A percentile compares a stretch with the other conserved stretches of the same genome.
Evolutionary conservation across 305 asterid genomes (phyloP).

Genomic region (Ajuga reptans): DNA sequence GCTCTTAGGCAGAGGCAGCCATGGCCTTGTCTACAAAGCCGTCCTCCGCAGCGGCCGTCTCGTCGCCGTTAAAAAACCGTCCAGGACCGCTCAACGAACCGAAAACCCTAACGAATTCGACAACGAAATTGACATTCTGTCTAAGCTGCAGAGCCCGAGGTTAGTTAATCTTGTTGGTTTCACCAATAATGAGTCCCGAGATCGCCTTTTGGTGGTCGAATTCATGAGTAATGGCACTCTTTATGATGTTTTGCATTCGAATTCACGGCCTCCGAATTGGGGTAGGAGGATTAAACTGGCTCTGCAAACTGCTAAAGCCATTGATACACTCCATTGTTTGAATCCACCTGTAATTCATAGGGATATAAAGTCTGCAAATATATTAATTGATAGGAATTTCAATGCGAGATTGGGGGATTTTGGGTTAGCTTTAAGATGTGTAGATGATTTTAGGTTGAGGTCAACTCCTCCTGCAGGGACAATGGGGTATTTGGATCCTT

Average conservation of each 20-base stretch:
- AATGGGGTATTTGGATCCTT: slow-evolving; percentile 85
- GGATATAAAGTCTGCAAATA: slow-evolving; percentile 81
- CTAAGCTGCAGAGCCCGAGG: slow-evolving; percentile 56
- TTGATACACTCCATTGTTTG: slow-evolving; percentile 54
- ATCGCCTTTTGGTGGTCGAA: slow-evolving; percentile 70
- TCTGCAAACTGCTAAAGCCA: slow-evolving; percentile 65
- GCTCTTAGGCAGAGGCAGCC: slow-evolving; percentile 72
- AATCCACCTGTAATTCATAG: slow-evolving; percentile 68
- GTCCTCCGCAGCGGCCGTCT: slow-evolving; percentile 56
- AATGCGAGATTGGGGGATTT: slow-evolving; percentile 87
- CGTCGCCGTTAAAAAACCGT: slow-evolving; percentile 66
- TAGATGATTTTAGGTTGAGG: slow-evolving; percentile 50
- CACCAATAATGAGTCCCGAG: slow-evolving; percentile 33
- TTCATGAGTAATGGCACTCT: slow-evolving; percentile 83
- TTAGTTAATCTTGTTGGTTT: slow-evolving; percentile 78
- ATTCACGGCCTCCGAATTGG: slow-evolving; percentile 60
- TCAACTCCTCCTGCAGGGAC: slow-evolving; percentile 95
- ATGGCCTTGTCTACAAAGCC: slow-evolving; percentile 77
- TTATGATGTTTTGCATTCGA: slow-evolving; percentile 58
- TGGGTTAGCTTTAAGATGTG: slow-evolving; percentile 67
- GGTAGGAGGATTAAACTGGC: slow-evolving; percentile 68
- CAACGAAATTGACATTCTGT: slow-evolving; percentile 65
- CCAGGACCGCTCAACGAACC: slow-evolving; percentile 32
- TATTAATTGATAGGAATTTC: slow-evolving; percentile 63
- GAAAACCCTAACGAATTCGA: slow-evolving; percentile 56